A percentile compares a stretch with the other conserved stretches of the same genome.
These are phyloP conservation scores for Talaromyces sp. DNA, from an alignment of 2,329 filamentous ascomycete species.

Conservation along the genomic window DNA sequence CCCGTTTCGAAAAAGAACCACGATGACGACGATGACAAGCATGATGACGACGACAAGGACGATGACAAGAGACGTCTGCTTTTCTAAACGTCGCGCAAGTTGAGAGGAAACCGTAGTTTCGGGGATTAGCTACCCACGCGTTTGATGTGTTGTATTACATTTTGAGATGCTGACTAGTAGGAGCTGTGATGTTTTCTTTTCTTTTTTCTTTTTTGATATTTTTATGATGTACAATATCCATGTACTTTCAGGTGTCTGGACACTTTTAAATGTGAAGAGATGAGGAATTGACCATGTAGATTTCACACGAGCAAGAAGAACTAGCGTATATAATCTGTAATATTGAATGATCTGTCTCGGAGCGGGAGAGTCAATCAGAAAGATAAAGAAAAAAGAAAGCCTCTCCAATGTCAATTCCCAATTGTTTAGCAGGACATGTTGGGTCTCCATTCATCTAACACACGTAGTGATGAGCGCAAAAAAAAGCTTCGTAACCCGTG, in stretches of 20 bases:
- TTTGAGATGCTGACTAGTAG: background rate
- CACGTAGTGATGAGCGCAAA: slow-evolving; percentile 1
- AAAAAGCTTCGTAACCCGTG: background rate
- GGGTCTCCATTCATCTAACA: background rate
- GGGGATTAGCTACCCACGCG: background rate
- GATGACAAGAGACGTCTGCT: slow-evolving; percentile 27
- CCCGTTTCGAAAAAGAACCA: slow-evolving; percentile 47
- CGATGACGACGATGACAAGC: slow-evolving; percentile 23
- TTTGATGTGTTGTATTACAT: background rate
- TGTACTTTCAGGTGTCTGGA: background rate
- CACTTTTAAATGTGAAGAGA: background rate
- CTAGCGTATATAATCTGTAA: background rate
- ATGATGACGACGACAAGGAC: slow-evolving; percentile 17
- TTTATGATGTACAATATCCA: background rate
- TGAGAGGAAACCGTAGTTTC: background rate
- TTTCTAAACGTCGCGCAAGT: slow-evolving; percentile 16
- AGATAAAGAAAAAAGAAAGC: background rate
- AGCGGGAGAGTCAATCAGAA: background rate
- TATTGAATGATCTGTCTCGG: background rate
- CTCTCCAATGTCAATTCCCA: background rate
- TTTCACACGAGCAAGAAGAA: background rate
- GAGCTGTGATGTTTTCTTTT: background rate
- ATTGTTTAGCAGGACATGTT: too few relatives aligned
- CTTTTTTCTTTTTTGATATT: background rate
- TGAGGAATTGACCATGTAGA: background rate